Evolutionary conservation across 2,329 filamentous ascomycete species (phyloP).

Genomic region (Paraphaeosphaeria minitans): DNA sequence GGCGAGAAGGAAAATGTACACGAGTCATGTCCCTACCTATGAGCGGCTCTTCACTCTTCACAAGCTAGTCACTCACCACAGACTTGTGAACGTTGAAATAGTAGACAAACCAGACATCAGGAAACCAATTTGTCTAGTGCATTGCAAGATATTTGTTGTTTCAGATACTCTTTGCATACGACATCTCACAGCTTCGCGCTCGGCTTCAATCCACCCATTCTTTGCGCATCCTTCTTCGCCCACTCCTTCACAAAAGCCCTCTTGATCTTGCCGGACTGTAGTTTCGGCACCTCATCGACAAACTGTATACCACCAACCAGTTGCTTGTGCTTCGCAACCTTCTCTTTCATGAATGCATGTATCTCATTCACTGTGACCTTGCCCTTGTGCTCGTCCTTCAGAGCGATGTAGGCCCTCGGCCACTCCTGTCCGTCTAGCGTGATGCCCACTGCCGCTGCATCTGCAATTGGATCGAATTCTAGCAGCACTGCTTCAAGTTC

Average conservation of each 20-base stretch:
- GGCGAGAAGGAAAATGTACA: background rate
- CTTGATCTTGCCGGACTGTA: slow-evolving; percentile 64
- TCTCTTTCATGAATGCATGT: slow-evolving; percentile 47
- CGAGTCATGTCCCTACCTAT: slow-evolving; percentile 7
- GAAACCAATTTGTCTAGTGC: background rate
- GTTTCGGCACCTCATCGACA: slow-evolving; percentile 62
- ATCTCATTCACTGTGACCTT: slow-evolving; percentile 36
- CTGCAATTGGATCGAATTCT: slow-evolving; percentile 58
- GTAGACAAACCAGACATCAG: no score
- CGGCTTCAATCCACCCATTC: slow-evolving; percentile 27
- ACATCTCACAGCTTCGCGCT: slow-evolving; percentile 31
- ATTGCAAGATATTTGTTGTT: background rate
- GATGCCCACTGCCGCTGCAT: slow-evolving; percentile 62
- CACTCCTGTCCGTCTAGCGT: slow-evolving; percentile 57
- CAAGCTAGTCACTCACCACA: background rate
- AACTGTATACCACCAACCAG: slow-evolving; percentile 60
- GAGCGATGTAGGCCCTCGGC: slow-evolving; percentile 59
- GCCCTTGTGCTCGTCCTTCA: slow-evolving; percentile 54
- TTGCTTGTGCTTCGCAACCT: slow-evolving; percentile 59
- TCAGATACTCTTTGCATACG: background rate
- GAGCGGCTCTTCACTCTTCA: no score
- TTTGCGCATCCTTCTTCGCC: slow-evolving; percentile 59
- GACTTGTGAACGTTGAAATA: background rate
- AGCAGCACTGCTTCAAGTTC: slow-evolving; percentile 58
- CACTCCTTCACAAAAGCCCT: slow-evolving; percentile 62